These are phyloP conservation scores for Globisporangium parvum DNA, from an alignment of 352 stramenopile species.

Conservation along the genomic window DNA sequence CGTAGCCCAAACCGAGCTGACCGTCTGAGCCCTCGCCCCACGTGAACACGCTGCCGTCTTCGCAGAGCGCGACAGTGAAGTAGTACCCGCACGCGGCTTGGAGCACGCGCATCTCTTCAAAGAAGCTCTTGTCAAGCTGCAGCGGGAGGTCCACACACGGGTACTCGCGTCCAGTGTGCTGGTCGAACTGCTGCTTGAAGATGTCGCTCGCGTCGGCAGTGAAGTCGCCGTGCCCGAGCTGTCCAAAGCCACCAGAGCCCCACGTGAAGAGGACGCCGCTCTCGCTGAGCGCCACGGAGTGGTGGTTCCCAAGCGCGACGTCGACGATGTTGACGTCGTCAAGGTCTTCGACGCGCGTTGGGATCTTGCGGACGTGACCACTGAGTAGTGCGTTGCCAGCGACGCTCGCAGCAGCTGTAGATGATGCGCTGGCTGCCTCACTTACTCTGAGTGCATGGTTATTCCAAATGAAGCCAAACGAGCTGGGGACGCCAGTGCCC, in stretches of 20 bases:
- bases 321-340: conserved; percentile 43
- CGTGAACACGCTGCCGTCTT: conserved; percentile 64
- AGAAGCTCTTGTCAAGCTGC: conserved; percentile 63
- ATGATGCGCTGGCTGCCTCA: background rate
- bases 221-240: conserved; percentile 74
- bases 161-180: conserved; percentile 59
- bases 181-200: conserved; percentile 60
- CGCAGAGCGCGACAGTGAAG: conserved; percentile 60
- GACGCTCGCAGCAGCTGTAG: background rate
- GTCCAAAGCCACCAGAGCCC: conserved; percentile 57
- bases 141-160: conserved; percentile 59
- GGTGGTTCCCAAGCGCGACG: conserved; percentile 48
- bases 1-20: conserved; percentile 58
- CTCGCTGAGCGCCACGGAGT: conserved; percentile 60
- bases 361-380: conserved; percentile 23
- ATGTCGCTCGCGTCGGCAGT: conserved; percentile 31
- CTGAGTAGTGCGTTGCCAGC: background rate
- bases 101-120: conserved; percentile 65
- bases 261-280: conserved; percentile 63
- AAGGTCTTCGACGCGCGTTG: conserved; percentile 59
- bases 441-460: conserved; percentile 1
- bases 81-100: conserved; percentile 74
- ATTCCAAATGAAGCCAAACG: conserved; percentile 51
- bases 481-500: conserved; percentile 52
- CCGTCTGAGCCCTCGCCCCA: conserved; percentile 75